Percentiles rank a stretch among this genome's conserved stretches.
Evolutionary conservation across 2,329 filamentous ascomycete species (phyloP).

Genomic region (Beauveria varroae): DNA sequence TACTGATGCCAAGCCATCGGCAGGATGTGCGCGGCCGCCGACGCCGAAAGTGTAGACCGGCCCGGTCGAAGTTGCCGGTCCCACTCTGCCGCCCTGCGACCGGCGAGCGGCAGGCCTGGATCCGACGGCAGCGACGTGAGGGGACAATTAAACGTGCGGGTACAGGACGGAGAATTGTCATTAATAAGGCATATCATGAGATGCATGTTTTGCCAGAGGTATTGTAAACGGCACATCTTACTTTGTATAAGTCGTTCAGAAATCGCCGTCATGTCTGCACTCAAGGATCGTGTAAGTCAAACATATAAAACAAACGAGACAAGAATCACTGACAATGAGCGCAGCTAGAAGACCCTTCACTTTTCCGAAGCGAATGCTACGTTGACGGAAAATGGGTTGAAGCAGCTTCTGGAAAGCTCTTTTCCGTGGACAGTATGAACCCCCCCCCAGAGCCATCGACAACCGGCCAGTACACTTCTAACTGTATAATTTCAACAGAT

Average conservation of each 20-base stretch:
- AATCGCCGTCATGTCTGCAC: neutral
- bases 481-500: slow-evolving; percentile 35
- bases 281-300: neutral
- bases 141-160: neutral
- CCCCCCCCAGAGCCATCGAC: neutral
- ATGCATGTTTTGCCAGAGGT: neutral
- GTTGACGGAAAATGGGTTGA: slow-evolving; percentile 72
- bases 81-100: slow-evolving; percentile 3
- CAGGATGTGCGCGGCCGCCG: neutral
- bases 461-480: neutral
- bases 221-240: no score
- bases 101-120: neutral
- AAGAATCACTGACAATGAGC: neutral
- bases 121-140: neutral
- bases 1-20: neutral
- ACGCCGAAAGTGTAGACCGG: neutral
- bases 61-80: slow-evolving; percentile 5
- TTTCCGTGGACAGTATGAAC: slow-evolving; percentile 55
- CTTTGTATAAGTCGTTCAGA: no score
- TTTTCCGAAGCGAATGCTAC: slow-evolving; percentile 64
- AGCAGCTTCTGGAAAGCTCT: slow-evolving; percentile 64
- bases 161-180: no score
- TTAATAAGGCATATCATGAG: no score
- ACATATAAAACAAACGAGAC: neutral
- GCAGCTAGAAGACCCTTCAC: slow-evolving; percentile 53